Conservation (phyloP, 345 rosid genomes). For the Ceriops zippeliana region DNA sequence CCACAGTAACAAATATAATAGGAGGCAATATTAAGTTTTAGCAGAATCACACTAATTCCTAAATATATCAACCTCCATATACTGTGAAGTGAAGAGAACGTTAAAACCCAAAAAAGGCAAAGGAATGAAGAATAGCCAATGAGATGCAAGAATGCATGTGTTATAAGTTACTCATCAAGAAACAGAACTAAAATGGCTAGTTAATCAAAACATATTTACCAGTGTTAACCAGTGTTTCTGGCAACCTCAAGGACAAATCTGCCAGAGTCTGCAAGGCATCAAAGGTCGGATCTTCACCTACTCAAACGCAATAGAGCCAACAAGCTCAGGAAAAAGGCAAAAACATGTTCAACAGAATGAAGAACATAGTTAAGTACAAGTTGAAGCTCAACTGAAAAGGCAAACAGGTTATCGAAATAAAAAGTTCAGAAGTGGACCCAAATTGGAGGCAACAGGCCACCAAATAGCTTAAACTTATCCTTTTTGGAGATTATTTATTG, state of each 20-base stretch:
- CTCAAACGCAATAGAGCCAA: conserved; percentile 1
- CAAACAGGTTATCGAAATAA: background rate
- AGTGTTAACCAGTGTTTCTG: conserved; percentile 60
- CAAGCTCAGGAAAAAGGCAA: conserved; percentile 4
- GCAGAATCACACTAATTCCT: too few species aligned
- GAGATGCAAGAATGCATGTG: background rate
- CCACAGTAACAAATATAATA: conserved; percentile 1
- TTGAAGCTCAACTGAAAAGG: conserved; percentile 13
- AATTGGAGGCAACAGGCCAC: background rate
- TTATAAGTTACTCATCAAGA: background rate
- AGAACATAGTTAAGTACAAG: background rate
- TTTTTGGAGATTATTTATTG: background rate
- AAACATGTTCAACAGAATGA: conserved; percentile 2
- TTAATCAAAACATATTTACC: conserved; percentile 38
- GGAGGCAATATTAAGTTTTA: background rate
- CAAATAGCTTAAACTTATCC: too few species aligned
- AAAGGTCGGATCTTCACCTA: conserved; percentile 61
- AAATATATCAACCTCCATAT: too few species aligned
- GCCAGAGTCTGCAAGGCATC: conserved; percentile 82
- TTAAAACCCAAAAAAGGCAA: background rate
- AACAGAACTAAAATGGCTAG: background rate
- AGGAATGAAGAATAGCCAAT: background rate
- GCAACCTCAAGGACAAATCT: conserved; percentile 66
- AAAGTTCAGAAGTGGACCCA: background rate
- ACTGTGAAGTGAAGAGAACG: background rate